phyloP scores from a whole-genome alignment of 805 yeast species.

The Saturnispora sanitii region DNA sequence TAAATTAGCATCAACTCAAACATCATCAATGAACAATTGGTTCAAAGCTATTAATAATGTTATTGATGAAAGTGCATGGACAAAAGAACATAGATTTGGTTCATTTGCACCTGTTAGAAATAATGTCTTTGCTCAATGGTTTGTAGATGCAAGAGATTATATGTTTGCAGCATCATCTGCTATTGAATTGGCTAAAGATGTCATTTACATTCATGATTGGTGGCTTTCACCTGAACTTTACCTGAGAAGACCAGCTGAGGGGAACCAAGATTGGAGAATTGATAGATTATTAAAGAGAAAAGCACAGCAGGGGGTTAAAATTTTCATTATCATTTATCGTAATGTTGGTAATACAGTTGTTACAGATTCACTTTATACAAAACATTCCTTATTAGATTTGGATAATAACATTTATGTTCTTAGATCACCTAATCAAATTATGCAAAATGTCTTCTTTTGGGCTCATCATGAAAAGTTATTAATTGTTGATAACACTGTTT shows the following conservation, averaged over 20 bases:
- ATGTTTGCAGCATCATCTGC: constrained; percentile 95
- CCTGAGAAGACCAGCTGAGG: constrained; percentile 87
- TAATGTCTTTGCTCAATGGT: constrained; percentile 87
- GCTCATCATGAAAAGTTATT: constrained; percentile 96
- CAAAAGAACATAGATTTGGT: constrained; percentile 62
- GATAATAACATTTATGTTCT: constrained; percentile 83
- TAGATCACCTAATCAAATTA: constrained; percentile 90
- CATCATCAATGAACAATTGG: constrained; percentile 63
- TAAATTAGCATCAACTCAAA: constrained; percentile 59
- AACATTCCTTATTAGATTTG: constrained; percentile 79
- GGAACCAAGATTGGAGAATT: constrained; percentile 87
- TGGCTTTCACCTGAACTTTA: constrained; percentile 95
- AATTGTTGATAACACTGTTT: constrained; percentile 76
- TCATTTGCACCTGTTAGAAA: constrained; percentile 89
- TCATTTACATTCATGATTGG: constrained; percentile 94
- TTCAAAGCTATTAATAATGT: constrained; percentile 59
- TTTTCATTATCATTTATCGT: constrained; percentile 83
- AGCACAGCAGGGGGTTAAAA: constrained; percentile 92
- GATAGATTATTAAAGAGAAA: constrained; percentile 81
- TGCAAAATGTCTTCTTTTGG: constrained; percentile 93
- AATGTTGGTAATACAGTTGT: constrained; percentile 91
- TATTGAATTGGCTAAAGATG: constrained; percentile 85
- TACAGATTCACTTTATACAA: constrained; percentile 89
- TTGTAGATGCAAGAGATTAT: constrained; percentile 87
- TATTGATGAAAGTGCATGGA: constrained; percentile 64